Conservation (phyloP, 1,284 basidiomycete species). For the Ustilago trichophora region DNA sequence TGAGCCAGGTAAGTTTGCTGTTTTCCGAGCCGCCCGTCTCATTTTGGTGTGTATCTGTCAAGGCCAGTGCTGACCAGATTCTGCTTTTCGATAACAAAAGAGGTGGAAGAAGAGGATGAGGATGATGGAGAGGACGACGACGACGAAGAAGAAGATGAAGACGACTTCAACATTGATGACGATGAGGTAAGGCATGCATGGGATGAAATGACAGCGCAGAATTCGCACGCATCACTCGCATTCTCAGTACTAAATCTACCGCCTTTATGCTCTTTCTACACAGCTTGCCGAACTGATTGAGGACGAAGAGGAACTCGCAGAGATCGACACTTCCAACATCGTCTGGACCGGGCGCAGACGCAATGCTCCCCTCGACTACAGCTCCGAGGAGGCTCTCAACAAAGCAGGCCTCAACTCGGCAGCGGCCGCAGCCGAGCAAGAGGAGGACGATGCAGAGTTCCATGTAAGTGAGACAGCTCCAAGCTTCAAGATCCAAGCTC, state of each 20-base stretch:
- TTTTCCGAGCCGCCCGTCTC: too few species aligned
- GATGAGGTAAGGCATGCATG: conserved; percentile 24
- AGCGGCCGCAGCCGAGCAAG: conserved; percentile 23
- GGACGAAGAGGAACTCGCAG: conserved; percentile 50
- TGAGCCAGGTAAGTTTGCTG: conserved; percentile 34
- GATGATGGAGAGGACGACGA: conserved; percentile 39
- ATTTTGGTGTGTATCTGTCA: too few species aligned
- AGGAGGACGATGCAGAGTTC: conserved; percentile 55
- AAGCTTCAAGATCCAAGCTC: too few species aligned
- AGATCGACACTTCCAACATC: conserved; percentile 52
- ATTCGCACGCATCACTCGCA: too few species aligned
- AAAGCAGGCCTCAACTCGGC: conserved; percentile 45
- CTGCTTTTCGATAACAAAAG: too few species aligned
- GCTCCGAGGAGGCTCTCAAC: conserved; percentile 55
- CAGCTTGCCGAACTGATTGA: conserved; percentile 45
- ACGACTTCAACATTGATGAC: conserved; percentile 33
- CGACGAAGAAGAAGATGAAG: conserved; percentile 35
- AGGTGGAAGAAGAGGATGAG: conserved; percentile 24
- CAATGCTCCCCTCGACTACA: conserved; percentile 53
- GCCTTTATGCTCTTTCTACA: too few species aligned
- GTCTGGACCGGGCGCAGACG: conserved; percentile 47
- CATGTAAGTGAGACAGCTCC: conserved; percentile 17
- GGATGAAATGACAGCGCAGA: too few species aligned
- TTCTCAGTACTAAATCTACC: too few species aligned
- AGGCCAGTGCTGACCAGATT: too few species aligned